These are phyloP conservation scores for Fusarium falciforme DNA, from an alignment of 2,329 filamentous ascomycete genomes.

Conservation along the genomic window DNA sequence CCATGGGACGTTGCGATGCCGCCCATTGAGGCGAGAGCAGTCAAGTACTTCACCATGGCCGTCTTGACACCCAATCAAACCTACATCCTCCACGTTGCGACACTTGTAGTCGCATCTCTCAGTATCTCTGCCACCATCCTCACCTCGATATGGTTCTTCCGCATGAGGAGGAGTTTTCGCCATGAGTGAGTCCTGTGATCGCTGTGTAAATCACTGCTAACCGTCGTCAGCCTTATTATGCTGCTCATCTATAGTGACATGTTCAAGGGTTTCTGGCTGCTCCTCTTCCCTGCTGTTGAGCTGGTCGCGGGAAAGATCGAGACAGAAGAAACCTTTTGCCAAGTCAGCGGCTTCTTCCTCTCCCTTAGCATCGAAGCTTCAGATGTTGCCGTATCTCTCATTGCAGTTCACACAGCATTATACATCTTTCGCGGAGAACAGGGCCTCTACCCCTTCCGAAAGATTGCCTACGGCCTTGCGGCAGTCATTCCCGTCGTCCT, in stretches of 20 bases:
- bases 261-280: conserved; percentile 75
- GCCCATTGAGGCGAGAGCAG: conserved; percentile 24
- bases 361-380: conserved; percentile 74
- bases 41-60: conserved; percentile 30
- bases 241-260: conserved; percentile 78
- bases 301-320: conserved; percentile 63
- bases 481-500: conserved; percentile 68
- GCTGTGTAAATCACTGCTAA: conserved; percentile 6
- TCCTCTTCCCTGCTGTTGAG: conserved; percentile 71
- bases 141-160: conserved; percentile 77
- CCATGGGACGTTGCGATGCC: conserved; percentile 22
- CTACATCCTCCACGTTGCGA: conserved; percentile 39
- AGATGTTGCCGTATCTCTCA: conserved; percentile 78
- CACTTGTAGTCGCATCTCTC: conserved; percentile 57
- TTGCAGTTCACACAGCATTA: conserved; percentile 78
- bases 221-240: conserved; percentile 73
- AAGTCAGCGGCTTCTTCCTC: conserved; percentile 76
- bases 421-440: conserved; percentile 75
- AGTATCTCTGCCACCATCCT: conserved; percentile 68
- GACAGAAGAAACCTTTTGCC: conserved; percentile 69
- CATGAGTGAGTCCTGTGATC: conserved; percentile 58
- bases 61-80: conserved; percentile 33
- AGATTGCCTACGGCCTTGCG: conserved; percentile 68
- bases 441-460: conserved; percentile 76
- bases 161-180: conserved; percentile 79